Evolutionary conservation across 225 moss, liverwort and hornwort species (phyloP).

Genomic region (Straminergon stramineum): DNA sequence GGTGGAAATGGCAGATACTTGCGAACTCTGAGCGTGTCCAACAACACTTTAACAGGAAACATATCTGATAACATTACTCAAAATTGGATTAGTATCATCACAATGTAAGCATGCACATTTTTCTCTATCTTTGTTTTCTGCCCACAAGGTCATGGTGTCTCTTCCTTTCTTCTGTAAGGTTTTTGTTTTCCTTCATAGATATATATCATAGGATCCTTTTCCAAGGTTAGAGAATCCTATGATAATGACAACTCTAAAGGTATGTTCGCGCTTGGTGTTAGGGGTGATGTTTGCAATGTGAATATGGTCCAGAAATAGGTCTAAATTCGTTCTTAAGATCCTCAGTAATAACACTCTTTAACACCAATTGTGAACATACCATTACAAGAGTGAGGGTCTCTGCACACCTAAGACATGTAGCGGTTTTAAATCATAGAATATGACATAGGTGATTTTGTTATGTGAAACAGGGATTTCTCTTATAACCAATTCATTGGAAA

Average conservation of each 20-base stretch:
- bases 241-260: too few species aligned
- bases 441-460: neutral
- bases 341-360: too few species aligned
- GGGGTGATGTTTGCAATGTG: too few species aligned
- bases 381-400: too few species aligned
- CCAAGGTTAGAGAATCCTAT: too few species aligned
- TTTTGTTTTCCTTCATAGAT: neutral
- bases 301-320: too few species aligned
- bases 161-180: fast-evolving
- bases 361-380: too few species aligned
- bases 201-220: neutral
- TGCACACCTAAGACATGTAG: too few species aligned
- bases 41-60: neutral
- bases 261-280: too few species aligned
- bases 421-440: too few species aligned
- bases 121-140: neutral
- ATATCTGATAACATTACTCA: neutral
- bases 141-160: neutral
- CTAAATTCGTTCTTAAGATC: too few species aligned
- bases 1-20: fast-evolving
- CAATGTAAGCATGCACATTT: neutral
- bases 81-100: neutral
- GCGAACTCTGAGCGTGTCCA: neutral
- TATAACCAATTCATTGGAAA: neutral
- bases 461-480: slow-evolving; percentile 6